Conservation (phyloP, 1,284 basidiomycete species). For the Heterobasidion irregulare region DNA sequence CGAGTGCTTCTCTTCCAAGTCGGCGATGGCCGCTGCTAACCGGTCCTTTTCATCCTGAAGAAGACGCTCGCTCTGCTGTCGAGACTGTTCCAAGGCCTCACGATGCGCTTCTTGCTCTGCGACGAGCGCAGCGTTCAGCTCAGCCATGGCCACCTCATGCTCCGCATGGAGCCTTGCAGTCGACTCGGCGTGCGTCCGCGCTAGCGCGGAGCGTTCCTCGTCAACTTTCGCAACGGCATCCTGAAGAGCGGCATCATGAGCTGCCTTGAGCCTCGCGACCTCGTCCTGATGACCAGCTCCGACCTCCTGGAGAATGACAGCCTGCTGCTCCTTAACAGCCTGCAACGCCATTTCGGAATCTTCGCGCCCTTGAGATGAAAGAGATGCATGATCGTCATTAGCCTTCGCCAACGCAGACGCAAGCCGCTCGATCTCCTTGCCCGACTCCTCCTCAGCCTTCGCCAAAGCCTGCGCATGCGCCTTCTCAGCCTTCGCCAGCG, state of each 20-base stretch:
- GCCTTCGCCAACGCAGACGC: conserved; percentile 34
- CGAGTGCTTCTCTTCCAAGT: conserved; percentile 29
- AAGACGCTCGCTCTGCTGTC: conserved; percentile 14
- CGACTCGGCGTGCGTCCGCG: conserved; percentile 30
- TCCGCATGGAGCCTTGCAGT: conserved; percentile 26
- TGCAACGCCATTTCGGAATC: conserved; percentile 45
- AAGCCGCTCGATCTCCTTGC: conserved; percentile 42
- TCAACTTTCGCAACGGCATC: conserved; percentile 15
- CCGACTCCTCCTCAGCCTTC: conserved; percentile 43
- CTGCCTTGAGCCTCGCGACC: conserved; percentile 32
- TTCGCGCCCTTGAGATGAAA: conserved; percentile 30
- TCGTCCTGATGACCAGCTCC: conserved; percentile 49
- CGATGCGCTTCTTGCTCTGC: conserved; percentile 10
- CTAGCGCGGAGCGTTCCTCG: conserved; percentile 19
- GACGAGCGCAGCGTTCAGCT: conserved; percentile 10
- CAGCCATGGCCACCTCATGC: conserved; percentile 9
- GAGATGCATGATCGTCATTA: conserved; percentile 33
- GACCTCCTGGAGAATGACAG: conserved; percentile 41
- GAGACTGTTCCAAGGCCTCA: conserved; percentile 18
- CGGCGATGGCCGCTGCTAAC: conserved; percentile 20
- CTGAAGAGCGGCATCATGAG: conserved; percentile 32
- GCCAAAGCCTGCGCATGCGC: conserved; percentile 30
- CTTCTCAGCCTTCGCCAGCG: conserved; percentile 34
- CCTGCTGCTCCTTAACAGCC: conserved; percentile 47
- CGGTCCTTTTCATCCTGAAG: conserved; percentile 26